A percentile compares a stretch with the other conserved stretches of the same genome.
Evolutionary conservation across 2,329 filamentous ascomycete species (phyloP).

Genomic region (Fusarium clavum): DNA sequence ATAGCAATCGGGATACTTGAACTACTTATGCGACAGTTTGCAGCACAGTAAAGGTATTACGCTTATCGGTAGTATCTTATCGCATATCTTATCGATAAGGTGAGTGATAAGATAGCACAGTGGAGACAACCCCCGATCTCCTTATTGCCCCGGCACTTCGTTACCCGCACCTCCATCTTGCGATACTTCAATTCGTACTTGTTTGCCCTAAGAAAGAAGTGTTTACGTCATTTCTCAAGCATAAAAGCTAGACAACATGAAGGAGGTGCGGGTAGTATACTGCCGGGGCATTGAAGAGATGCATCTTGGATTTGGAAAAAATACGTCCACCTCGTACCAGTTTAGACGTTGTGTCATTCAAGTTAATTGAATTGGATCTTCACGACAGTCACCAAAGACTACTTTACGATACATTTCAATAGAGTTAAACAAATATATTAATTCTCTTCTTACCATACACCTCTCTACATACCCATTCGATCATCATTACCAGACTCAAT

Average conservation of each 20-base stretch:
- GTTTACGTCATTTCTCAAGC: background rate
- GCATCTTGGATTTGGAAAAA: no score
- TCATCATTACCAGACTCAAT: background rate
- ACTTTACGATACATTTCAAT: no score
- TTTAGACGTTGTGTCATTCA: no score
- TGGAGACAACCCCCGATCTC: background rate
- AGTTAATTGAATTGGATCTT: no score
- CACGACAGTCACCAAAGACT: no score
- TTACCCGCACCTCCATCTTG: background rate
- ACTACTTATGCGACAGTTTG: no score
- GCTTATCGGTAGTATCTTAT: background rate
- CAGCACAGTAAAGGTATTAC: no score
- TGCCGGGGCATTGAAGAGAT: no score
- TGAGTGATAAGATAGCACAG: fast-evolving
- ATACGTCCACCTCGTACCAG: no score
- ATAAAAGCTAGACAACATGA: background rate
- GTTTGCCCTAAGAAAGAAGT: background rate
- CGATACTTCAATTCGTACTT: background rate
- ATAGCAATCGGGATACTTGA: no score
- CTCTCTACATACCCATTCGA: background rate
- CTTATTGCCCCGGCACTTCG: background rate
- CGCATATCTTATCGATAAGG: background rate
- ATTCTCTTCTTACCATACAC: no score
- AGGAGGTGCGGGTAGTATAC: background rate
- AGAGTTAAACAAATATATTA: no score